Evolutionary conservation across 768 basidiomycete species (phyloP).

Genomic region (Lyophyllum semitale): DNA sequence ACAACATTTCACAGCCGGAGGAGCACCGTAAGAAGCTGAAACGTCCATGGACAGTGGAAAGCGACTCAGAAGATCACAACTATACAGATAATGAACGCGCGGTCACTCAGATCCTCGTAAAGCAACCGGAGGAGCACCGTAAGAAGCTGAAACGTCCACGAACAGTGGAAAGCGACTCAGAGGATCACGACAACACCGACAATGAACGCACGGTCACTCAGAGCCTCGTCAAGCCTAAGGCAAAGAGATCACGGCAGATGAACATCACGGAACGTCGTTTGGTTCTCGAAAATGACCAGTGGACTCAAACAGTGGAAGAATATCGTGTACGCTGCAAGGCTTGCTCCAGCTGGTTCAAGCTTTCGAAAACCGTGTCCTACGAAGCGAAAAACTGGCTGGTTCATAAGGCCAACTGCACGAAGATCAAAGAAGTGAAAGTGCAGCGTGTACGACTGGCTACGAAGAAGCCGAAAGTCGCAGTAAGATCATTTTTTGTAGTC

Average conservation of each 20-base stretch:
- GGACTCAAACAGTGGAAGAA: neutral
- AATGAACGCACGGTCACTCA: neutral
- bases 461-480: neutral
- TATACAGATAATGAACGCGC: neutral
- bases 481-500: neutral
- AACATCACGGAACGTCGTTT: neutral
- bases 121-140: no score
- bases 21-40: no score
- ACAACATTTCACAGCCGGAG: no score
- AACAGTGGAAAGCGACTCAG: no score
- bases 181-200: neutral
- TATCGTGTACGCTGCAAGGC: neutral
- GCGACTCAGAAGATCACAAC: neutral
- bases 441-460: neutral
- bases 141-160: no score
- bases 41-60: no score
- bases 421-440: neutral
- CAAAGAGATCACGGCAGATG: neutral
- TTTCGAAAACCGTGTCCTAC: neutral
- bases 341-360: neutral
- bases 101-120: neutral
- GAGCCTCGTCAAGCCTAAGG: neutral
- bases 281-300: neutral
- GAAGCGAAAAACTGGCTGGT: neutral
- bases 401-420: neutral